Evolutionary conservation across 1,284 basidiomycete genomes (phyloP).

Genomic region (Somion occarium): DNA sequence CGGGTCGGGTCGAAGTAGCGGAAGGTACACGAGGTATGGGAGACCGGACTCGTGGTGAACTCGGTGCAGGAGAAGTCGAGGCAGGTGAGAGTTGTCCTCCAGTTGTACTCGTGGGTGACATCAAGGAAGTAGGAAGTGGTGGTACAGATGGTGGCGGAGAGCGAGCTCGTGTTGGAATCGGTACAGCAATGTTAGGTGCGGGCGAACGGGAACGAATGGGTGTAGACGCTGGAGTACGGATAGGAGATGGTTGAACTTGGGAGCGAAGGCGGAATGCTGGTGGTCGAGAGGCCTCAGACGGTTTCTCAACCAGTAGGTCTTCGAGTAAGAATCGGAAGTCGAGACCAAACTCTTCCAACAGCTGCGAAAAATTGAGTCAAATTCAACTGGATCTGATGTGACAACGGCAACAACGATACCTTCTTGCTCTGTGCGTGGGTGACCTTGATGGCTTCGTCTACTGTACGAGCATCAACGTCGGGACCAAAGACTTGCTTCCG

Average conservation of each 20-base stretch:
- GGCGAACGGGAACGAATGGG: conserved; percentile 27
- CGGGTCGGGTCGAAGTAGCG: conserved; percentile 5
- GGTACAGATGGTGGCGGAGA: conserved; percentile 21
- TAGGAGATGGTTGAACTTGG: conserved; percentile 23
- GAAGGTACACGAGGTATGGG: conserved; percentile 1
- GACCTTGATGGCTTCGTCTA: conserved; percentile 74
- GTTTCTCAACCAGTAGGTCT: conserved; percentile 55
- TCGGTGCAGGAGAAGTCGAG: conserved; percentile 10
- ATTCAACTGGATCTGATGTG: background rate
- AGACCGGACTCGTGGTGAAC: conserved; percentile 12
- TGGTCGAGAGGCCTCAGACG: conserved; percentile 30
- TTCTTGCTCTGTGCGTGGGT: conserved; percentile 78
- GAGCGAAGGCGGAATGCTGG: conserved; percentile 32
- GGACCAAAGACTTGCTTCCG: conserved; percentile 87
- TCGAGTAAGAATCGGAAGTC: conserved; percentile 88
- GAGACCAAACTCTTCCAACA: conserved; percentile 87
- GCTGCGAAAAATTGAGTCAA: conserved; percentile 35
- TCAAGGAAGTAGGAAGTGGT: conserved; percentile 16
- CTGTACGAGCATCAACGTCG: conserved; percentile 61
- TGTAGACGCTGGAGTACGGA: conserved; percentile 25
- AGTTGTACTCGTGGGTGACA: conserved; percentile 9
- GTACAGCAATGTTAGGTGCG: conserved; percentile 19
- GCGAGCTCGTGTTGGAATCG: conserved; percentile 16
- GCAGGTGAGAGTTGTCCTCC: conserved; percentile 11
- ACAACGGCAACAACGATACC: no score